These are phyloP conservation scores for Xylariales sp. DNA, from an alignment of 2,329 filamentous ascomycete species.

Conservation along the genomic window DNA sequence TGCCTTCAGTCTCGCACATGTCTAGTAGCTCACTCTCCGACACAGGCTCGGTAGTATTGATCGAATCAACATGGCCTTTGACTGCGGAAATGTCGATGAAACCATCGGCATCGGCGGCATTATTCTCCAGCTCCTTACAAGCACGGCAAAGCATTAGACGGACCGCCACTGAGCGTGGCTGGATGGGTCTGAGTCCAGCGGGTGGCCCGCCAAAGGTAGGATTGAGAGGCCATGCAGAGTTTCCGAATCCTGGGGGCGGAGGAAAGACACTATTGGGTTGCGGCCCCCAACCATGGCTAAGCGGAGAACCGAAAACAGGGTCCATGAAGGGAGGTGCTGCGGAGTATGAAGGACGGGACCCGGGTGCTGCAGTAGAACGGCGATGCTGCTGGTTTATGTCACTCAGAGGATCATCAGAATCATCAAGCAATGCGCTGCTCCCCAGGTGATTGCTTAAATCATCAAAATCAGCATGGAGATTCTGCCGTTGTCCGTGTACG, in stretches of 20 bases:
- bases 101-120: slow-evolving; percentile 46
- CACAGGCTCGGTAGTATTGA: slow-evolving; percentile 41
- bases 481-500: slow-evolving; percentile 44
- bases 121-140: slow-evolving; percentile 58
- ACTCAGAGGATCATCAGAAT: slow-evolving; percentile 56
- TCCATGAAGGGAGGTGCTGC: slow-evolving; percentile 38
- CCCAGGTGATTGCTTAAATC: slow-evolving; percentile 76
- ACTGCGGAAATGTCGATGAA: slow-evolving; percentile 68
- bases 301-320: slow-evolving; percentile 28
- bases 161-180: slow-evolving; percentile 64
- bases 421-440: slow-evolving; percentile 82
- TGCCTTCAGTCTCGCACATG: slow-evolving; percentile 89
- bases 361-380: slow-evolving; percentile 49
- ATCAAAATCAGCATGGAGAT: slow-evolving; percentile 53
- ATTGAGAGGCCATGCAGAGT: slow-evolving; percentile 28
- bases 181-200: slow-evolving; percentile 36
- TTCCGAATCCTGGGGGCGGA: slow-evolving; percentile 43
- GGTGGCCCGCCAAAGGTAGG: slow-evolving; percentile 24
- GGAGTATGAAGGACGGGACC: slow-evolving; percentile 38
- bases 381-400: slow-evolving; percentile 31
- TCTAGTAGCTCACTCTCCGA: slow-evolving; percentile 68
- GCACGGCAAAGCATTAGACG: slow-evolving; percentile 73
- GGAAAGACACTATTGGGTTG: slow-evolving; percentile 30
- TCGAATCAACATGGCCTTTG: slow-evolving; percentile 59
- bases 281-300: slow-evolving; percentile 32